These are phyloP conservation scores for Alternaria solani DNA, from an alignment of 2,329 filamentous ascomycete species.

Conservation along the genomic window DNA sequence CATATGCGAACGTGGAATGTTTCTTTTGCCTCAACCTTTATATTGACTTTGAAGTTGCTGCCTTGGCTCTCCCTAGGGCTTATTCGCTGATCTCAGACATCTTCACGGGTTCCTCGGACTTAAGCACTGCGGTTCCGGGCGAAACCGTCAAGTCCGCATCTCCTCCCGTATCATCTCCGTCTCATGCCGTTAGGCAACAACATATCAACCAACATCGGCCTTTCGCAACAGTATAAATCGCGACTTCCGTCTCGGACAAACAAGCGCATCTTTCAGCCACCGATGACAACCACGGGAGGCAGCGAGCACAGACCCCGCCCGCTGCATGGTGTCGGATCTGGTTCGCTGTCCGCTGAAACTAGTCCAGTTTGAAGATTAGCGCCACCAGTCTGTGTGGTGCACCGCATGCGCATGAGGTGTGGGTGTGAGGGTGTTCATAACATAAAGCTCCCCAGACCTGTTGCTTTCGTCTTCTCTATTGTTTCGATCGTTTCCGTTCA, in stretches of 20 bases:
- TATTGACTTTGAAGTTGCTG: not conserved
- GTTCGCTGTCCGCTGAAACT: not conserved
- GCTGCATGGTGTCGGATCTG: conserved; percentile 4
- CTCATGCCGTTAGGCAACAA: conserved; percentile 5
- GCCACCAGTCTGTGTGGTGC: not conserved
- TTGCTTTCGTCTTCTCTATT: not conserved
- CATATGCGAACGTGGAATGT: not conserved
- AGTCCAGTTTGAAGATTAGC: conserved; percentile 5
- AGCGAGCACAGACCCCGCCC: not conserved
- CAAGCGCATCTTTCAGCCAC: not conserved
- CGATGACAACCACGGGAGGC: not conserved
- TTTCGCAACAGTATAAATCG: not conserved
- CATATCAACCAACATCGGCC: not conserved
- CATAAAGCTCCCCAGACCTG: not conserved
- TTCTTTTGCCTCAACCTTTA: not conserved
- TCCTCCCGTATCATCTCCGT: not conserved
- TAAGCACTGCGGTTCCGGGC: conserved; percentile 3
- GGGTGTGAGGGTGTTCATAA: not conserved
- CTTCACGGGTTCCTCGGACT: not conserved
- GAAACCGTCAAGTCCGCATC: conserved; percentile 2
- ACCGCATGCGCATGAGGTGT: conserved; percentile 5
- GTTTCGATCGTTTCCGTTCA: not conserved
- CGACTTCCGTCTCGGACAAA: not conserved
- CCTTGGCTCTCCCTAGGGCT: conserved; percentile 1
- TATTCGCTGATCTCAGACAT: conserved; percentile 4